Evolutionary conservation across 768 basidiomycete species (phyloP).

Genomic region (Trametes meyenii): DNA sequence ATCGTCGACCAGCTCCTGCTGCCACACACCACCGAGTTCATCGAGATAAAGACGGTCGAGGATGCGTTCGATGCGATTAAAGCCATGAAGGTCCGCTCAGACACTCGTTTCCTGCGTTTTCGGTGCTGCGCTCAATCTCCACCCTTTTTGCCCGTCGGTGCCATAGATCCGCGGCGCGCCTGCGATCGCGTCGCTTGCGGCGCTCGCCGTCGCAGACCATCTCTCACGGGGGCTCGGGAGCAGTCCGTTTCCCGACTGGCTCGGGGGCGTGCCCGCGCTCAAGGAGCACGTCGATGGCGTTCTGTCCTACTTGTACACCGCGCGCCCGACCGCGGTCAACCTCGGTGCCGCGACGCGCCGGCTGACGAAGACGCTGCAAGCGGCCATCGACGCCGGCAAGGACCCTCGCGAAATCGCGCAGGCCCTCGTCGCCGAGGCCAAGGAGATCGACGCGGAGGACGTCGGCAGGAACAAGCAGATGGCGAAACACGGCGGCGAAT

Average conservation of each 20-base stretch:
- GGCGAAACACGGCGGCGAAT: constrained; percentile 83
- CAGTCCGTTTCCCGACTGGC: constrained; percentile 53
- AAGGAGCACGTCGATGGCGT: constrained; percentile 56
- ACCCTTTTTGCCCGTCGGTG: neutral
- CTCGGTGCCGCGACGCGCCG: constrained; percentile 84
- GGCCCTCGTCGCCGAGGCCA: constrained; percentile 70
- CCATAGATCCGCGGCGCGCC: constrained; percentile 85
- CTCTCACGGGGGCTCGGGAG: constrained; percentile 56
- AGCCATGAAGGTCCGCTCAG: constrained; percentile 82
- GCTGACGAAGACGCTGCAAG: constrained; percentile 54
- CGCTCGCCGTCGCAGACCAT: constrained; percentile 71
- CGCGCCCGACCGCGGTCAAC: constrained; percentile 97
- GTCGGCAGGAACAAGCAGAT: constrained; percentile 84
- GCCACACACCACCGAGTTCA: constrained; percentile 70
- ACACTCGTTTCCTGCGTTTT: neutral
- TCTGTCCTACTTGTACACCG: constrained; percentile 76
- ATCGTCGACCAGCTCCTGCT: constrained; percentile 91
- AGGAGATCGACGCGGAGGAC: constrained; percentile 82
- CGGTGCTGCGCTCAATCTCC: neutral
- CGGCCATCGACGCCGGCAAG: constrained; percentile 40
- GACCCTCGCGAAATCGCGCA: constrained; percentile 48
- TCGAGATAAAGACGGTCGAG: constrained; percentile 70
- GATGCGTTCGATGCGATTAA: constrained; percentile 94
- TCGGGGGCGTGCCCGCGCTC: constrained; percentile 56
- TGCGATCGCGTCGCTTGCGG: constrained; percentile 91